phyloP scores from a whole-genome alignment of 2,329 filamentous ascomycete species.

The Colletotrichum acutatum region DNA sequence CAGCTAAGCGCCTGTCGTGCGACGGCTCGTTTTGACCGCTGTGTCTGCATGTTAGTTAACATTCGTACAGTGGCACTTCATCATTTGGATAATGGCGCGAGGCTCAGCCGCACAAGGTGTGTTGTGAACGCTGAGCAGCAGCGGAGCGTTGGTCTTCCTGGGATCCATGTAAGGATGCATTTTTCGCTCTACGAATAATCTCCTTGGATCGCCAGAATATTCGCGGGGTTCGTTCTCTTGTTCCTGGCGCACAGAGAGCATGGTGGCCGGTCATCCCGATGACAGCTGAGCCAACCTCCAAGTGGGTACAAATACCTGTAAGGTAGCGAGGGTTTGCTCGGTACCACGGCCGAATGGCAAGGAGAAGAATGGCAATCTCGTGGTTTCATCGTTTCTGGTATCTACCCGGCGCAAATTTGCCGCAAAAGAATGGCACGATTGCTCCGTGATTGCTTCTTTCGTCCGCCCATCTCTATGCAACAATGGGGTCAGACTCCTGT shows the following conservation, averaged over 20 bases:
- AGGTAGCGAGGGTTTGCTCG: not conserved
- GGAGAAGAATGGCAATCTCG: not conserved
- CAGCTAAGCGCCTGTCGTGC: conserved; percentile 27
- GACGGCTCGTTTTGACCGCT: not conserved
- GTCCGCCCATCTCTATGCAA: not conserved
- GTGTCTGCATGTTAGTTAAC: conserved; percentile 12
- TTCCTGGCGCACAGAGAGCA: not conserved
- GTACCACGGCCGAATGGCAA: not conserved
- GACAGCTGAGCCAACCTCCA: not conserved
- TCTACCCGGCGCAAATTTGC: conserved; percentile 3
- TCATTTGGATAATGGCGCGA: not conserved
- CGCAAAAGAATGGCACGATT: not conserved
- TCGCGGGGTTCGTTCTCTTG: conserved; percentile 4
- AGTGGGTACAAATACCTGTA: not conserved
- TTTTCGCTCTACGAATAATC: not conserved
- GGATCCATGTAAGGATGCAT: conserved; percentile 6
- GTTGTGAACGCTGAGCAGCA: not conserved
- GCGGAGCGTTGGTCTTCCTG: not conserved
- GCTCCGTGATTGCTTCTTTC: not conserved
- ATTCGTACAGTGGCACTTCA: not conserved
- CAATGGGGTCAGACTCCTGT: not conserved
- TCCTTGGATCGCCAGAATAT: conserved; percentile 10
- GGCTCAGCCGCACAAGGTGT: not conserved
- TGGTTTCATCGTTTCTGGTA: not conserved
- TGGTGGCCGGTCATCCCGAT: not conserved